A percentile compares a stretch with the other conserved stretches of the same genome.
Conservation (phyloP, 148 eudicot species). For the Camellia granthamiana region DNA sequence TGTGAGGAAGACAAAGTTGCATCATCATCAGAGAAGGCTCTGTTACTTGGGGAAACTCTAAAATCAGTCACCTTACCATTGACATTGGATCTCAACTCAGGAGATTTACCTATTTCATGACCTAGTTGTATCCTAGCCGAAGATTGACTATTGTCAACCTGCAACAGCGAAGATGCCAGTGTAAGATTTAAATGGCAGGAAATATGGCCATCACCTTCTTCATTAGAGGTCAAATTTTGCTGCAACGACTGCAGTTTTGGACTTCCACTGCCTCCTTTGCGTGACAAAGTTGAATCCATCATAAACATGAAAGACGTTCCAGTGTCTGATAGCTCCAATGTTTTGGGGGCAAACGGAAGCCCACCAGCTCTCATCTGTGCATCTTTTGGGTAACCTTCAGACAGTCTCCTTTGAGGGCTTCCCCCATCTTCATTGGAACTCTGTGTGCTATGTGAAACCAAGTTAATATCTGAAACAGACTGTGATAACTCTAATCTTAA, state of each 20-base stretch:
- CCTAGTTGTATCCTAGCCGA: conserved; percentile 32
- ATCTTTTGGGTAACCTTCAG: conserved; percentile 47
- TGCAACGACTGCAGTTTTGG: conserved; percentile 43
- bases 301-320: conserved; percentile 54
- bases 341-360: conserved; percentile 46
- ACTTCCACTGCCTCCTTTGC: conserved; percentile 42
- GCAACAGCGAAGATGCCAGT: conserved; percentile 66
- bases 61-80: conserved; percentile 25
- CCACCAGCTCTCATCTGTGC: conserved; percentile 34
- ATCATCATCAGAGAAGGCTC: conserved; percentile 20
- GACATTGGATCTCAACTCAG: conserved; percentile 24
- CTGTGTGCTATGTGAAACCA: conserved; percentile 79
- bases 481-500: conserved; percentile 74
- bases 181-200: conserved; percentile 80
- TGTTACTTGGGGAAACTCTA: conserved; percentile 23
- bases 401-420: conserved; percentile 48
- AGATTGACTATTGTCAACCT: conserved; percentile 37
- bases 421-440: conserved; percentile 73
- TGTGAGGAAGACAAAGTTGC: conserved; percentile 39
- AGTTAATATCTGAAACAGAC: conserved; percentile 67
- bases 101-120: conserved; percentile 32
- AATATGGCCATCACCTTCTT: conserved; percentile 56
- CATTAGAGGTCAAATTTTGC: conserved; percentile 35
- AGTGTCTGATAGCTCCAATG: conserved; percentile 57
- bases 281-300: conserved; percentile 52